phyloP scores from a whole-genome alignment of 2,329 filamentous ascomycete genomes.

The Davidsoniella virescens region DNA sequence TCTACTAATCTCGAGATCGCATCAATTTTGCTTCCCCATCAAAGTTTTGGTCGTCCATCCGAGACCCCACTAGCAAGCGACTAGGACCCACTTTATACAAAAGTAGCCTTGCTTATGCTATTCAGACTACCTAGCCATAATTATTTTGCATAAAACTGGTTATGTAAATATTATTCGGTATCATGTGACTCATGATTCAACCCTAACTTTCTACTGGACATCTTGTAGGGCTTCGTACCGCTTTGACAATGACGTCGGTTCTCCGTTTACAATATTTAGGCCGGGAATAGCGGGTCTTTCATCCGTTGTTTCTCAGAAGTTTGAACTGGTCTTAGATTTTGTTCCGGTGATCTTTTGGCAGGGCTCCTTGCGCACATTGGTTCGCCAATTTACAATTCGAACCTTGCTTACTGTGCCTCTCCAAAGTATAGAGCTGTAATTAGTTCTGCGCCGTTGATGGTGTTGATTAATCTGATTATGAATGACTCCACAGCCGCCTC shows the following conservation, averaged over 20 bases:
- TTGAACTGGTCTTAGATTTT: no score
- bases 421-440: no score
- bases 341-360: no score
- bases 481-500: no score
- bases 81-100: neutral
- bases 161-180: no score
- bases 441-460: no score
- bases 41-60: slow-evolving; percentile 2
- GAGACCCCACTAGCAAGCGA: neutral
- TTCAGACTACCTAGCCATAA: neutral
- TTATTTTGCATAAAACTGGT: neutral
- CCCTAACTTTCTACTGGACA: neutral
- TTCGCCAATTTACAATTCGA: no score
- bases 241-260: neutral
- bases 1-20: neutral
- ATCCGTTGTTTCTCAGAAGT: neutral
- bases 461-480: no score
- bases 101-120: neutral
- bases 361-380: no score
- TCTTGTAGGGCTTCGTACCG: neutral
- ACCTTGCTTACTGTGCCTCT: no score
- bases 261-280: neutral
- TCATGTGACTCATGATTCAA: no score
- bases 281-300: neutral
- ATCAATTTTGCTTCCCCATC: slow-evolving; percentile 6